Percentiles rank a stretch among this genome's conserved stretches.
Evolutionary conservation across 371 early-diverging fungal species (phyloP).

Genomic region (Lichtheimia corymbifera): DNA sequence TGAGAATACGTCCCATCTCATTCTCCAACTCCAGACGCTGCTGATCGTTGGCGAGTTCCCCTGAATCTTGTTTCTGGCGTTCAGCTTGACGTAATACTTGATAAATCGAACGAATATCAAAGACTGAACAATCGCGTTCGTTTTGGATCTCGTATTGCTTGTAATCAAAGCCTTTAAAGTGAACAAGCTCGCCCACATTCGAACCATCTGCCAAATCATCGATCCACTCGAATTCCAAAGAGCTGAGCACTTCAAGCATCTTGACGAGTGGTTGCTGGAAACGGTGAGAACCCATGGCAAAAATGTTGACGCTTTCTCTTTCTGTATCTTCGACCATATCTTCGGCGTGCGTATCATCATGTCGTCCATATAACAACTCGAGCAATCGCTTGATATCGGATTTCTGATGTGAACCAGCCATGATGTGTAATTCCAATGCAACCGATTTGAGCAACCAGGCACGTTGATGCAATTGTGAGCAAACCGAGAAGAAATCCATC

Average conservation of each 20-base stretch:
- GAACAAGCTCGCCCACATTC: slow-evolving; percentile 6
- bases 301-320: slow-evolving; percentile 73
- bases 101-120: slow-evolving; percentile 69
- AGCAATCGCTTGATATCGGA: slow-evolving; percentile 58
- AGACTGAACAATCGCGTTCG: slow-evolving; percentile 60
- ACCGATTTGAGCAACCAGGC: slow-evolving; percentile 86
- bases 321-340: slow-evolving; percentile 25
- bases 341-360: slow-evolving; percentile 10
- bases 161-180: slow-evolving; percentile 25
- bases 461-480: slow-evolving; percentile 82
- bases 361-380: slow-evolving; percentile 57
- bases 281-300: slow-evolving; percentile 84
- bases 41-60: slow-evolving; percentile 39
- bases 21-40: slow-evolving; percentile 44
- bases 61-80: slow-evolving; percentile 30
- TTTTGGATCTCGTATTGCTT: slow-evolving; percentile 38
- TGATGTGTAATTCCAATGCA: slow-evolving; percentile 80
- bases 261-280: slow-evolving; percentile 54
- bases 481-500: slow-evolving; percentile 52
- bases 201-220: slow-evolving; percentile 31
- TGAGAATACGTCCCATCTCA: slow-evolving; percentile 57
- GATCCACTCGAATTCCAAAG: slow-evolving; percentile 56
- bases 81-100: slow-evolving; percentile 20
- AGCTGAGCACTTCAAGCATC: slow-evolving; percentile 57
- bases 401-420: slow-evolving; percentile 30